These are phyloP conservation scores for Vigna radiata DNA, from an alignment of 306 rosid genomes.

Conservation along the genomic window DNA sequence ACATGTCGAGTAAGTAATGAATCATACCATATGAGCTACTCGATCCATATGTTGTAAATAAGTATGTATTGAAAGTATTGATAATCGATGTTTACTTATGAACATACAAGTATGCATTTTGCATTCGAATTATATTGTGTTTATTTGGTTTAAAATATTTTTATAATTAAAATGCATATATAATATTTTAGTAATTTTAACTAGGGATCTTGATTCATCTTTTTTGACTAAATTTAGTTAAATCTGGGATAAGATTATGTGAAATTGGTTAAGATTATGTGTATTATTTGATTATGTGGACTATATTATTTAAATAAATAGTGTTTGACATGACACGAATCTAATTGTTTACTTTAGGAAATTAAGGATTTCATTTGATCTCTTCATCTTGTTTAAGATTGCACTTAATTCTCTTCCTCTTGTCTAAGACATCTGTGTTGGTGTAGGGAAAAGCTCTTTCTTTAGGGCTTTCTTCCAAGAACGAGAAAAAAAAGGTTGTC, in stretches of 20 bases:
- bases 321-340: too few species aligned
- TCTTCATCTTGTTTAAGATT: too few species aligned
- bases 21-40: background rate
- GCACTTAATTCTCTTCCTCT: too few species aligned
- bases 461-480: too few species aligned
- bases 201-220: conserved; percentile 34
- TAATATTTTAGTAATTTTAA: conserved; percentile 24
- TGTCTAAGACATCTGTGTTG: too few species aligned
- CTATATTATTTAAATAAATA: too few species aligned
- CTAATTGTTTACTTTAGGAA: too few species aligned
- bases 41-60: background rate
- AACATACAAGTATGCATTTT: background rate
- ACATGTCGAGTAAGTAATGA: background rate
- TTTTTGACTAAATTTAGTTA: conserved; percentile 61
- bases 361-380: too few species aligned
- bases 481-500: too few species aligned
- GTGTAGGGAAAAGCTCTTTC: too few species aligned
- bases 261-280: conserved; percentile 79
- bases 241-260: conserved; percentile 89
- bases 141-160: background rate
- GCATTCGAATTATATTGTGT: conserved; percentile 1
- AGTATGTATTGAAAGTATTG: background rate
- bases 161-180: background rate
- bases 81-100: background rate
- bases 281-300: too few species aligned